A percentile compares a stretch with the other conserved stretches of the same genome.
Evolutionary conservation across 257 asterid species (phyloP).

Genomic region (Ophiorrhiza pumila): DNA sequence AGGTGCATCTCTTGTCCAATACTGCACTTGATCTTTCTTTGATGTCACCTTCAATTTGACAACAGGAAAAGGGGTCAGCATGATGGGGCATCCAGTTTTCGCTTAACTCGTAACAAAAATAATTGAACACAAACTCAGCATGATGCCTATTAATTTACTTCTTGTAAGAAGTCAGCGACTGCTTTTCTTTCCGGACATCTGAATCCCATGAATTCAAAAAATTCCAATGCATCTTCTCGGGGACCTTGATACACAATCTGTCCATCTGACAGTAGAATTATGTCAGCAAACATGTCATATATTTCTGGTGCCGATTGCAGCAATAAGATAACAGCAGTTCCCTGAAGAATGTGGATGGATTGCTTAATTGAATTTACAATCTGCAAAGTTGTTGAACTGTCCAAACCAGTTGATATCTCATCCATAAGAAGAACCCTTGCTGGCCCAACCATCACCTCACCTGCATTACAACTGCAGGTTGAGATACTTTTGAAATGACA

Average conservation of each 20-base stretch:
- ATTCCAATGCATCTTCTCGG: constrained; percentile 63
- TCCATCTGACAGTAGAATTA: constrained; percentile 77
- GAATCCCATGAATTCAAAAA: constrained; percentile 74
- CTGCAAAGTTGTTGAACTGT: constrained; percentile 81
- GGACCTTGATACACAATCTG: constrained; percentile 86
- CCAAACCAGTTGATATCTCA: constrained; percentile 93
- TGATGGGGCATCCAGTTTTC: no score
- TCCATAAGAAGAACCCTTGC: constrained; percentile 89
- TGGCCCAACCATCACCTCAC: constrained; percentile 93
- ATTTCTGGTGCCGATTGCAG: constrained; percentile 95
- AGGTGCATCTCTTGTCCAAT: constrained; percentile 19
- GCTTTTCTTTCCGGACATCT: constrained; percentile 89
- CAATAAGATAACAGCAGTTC: constrained; percentile 79
- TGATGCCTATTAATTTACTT: constrained; percentile 58
- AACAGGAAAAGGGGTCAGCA: neutral
- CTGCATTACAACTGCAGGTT: constrained; percentile 29
- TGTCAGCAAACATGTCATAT: constrained; percentile 72
- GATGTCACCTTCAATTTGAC: constrained; percentile 18
- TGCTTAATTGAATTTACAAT: constrained; percentile 75
- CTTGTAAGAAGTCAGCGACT: constrained; percentile 88
- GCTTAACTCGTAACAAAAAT: no score
- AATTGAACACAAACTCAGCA: neutral
- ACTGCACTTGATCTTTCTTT: constrained; percentile 21
- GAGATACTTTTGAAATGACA: no score
- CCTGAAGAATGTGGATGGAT: constrained; percentile 71